Base-by-base conservation (phyloP, 164 flowering plant species). In the Chloranthus sessilifolius region DNA sequence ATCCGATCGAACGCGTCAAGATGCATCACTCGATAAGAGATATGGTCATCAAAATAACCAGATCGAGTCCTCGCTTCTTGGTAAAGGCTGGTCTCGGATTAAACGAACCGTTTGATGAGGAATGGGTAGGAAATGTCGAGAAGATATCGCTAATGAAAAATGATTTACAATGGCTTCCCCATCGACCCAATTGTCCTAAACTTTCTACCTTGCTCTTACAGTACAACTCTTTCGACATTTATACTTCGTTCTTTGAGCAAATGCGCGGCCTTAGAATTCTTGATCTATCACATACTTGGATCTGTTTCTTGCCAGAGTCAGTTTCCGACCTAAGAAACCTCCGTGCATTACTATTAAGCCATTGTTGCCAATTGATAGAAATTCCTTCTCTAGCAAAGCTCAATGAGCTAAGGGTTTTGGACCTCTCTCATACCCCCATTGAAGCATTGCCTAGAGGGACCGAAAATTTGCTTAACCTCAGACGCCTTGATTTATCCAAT, bases 251-350 rank as follows among this genome's bases (percentile, higher is more conserved):
- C 14, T 40, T 40, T 23, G 47, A 40, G 9, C 37, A 42, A 20
- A 53, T 53, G 46, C 43, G 20, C 3, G 36, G 15, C 9, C 37
- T 53, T 31, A 39, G 20, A 15, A 26, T 30, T 12, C 27, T 53
- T 10, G 43, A 53, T 20, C 33, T 53, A 16, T 28, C 47, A 3
- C 29, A 43, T 16, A 20, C 56, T 5, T 16, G 33, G 23, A 53
- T 53, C 24, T 8, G 10, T 14, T 26, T 36, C n/a, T 30, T 53
- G 7, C 56, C 56, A 14, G 31, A 40, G 9, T 53, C 47, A 12
- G 11, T 53, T 15, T 39, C 56, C 1, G 25, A 17, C 4, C 26
- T 53, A 37, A n/a, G 19, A 9, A 47, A 47, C 21, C 30, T 37
- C 28, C 40, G 27, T 9, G 54, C 54, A 3, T 23, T 50, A 20